These are phyloP conservation scores for Mitragyna speciosa DNA, from an alignment of 257 asterid species.

Conservation along the genomic window DNA sequence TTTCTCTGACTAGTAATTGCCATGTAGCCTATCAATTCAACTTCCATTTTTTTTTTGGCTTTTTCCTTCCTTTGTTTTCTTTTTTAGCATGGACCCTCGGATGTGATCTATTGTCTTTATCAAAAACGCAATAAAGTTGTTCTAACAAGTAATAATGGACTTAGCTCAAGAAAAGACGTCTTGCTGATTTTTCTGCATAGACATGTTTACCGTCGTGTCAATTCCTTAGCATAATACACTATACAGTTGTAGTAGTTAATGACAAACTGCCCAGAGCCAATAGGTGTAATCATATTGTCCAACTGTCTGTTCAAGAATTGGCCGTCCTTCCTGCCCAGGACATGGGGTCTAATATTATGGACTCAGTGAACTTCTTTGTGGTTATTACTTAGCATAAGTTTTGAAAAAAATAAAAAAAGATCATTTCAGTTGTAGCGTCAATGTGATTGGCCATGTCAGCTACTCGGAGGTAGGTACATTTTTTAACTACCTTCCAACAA, in stretches of 20 bases:
- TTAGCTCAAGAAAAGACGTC: not conserved
- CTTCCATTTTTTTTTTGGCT: not conserved
- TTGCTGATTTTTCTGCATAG: not conserved
- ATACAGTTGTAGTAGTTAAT: not conserved
- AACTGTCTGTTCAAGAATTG: not conserved
- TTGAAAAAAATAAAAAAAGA: too few species aligned
- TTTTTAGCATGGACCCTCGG: not conserved
- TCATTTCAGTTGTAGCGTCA: not conserved
- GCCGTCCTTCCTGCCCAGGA: not conserved
- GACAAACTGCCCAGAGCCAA: not conserved
- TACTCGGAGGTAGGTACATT: not conserved
- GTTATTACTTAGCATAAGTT: not conserved
- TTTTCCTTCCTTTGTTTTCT: too few species aligned
- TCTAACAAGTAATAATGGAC: not conserved
- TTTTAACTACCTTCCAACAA: not conserved
- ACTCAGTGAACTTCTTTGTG: not conserved
- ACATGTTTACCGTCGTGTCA: not conserved
- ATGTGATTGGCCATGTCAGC: not conserved
- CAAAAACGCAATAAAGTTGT: not conserved
- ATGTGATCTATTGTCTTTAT: not conserved
- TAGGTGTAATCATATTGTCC: not conserved
- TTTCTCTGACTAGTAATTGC: not conserved
- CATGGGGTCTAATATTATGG: not conserved
- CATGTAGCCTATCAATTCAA: not conserved
- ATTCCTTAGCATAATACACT: not conserved